Evolutionary conservation across 2,329 filamentous ascomycete genomes (phyloP).

Genomic region (Penicillium vulpinum): DNA sequence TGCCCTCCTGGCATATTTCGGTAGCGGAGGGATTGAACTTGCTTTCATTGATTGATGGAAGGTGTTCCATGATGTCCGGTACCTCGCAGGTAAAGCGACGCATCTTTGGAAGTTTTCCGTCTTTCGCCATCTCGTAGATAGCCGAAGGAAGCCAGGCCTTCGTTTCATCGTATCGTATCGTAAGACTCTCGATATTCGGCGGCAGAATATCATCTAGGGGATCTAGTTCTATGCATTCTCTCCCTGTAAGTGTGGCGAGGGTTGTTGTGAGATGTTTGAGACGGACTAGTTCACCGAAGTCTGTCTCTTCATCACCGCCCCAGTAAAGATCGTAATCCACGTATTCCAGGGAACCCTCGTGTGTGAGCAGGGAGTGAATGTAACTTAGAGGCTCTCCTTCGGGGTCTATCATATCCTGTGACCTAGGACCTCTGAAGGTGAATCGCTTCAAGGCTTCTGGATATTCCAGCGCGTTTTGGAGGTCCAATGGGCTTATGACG

Average conservation of each 20-base stretch:
- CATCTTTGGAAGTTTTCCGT: conserved; percentile 1
- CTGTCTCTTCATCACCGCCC: background rate
- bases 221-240: background rate
- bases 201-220: background rate
- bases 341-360: background rate
- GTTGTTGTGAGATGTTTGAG: conserved; percentile 10
- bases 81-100: conserved; percentile 4
- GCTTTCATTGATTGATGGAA: conserved; percentile 1
- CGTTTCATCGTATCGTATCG: conserved; percentile 5
- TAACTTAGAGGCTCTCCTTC: background rate
- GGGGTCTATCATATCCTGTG: background rate
- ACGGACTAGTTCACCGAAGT: background rate
- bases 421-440: background rate
- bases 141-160: background rate
- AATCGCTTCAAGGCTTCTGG: conserved; percentile 6
- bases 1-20: conserved; percentile 4
- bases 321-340: conserved; percentile 11
- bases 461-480: background rate
- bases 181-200: conserved; percentile 5
- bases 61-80: background rate
- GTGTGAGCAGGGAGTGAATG: background rate
- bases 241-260: background rate
- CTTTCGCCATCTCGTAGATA: background rate
- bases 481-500: background rate
- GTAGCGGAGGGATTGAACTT: background rate